Conservation (phyloP, 164 flowering plant genomes). For the Brasenia schreberi region DNA sequence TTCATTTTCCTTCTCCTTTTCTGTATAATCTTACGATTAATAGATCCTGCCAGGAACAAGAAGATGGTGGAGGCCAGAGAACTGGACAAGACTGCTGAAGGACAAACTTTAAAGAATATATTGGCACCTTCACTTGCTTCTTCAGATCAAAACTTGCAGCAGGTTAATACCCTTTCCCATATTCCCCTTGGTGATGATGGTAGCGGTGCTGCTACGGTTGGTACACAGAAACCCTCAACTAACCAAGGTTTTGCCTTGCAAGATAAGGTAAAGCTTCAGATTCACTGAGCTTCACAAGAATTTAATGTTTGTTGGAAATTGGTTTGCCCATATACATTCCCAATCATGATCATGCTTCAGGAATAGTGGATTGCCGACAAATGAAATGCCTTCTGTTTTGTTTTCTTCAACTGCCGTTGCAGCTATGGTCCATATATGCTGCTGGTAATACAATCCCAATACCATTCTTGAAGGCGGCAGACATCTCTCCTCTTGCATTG, state of each 20-base stretch:
- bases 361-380: no score
- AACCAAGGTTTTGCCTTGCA: slow-evolving; percentile 62
- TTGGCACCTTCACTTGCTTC: slow-evolving; percentile 15
- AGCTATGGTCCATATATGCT: slow-evolving; percentile 96
- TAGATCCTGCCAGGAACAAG: slow-evolving; percentile 25
- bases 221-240: slow-evolving; percentile 37
- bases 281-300: not conserved
- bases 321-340: not conserved
- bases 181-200: slow-evolving; percentile 2
- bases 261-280: slow-evolving; percentile 51
- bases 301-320: not conserved
- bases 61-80: slow-evolving; percentile 3
- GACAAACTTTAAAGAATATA: slow-evolving; percentile 17
- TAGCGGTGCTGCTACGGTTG: not conserved
- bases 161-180: slow-evolving; percentile 13
- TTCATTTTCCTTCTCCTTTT: no score
- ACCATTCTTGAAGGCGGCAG: slow-evolving; percentile 90
- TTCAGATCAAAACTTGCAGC: slow-evolving; percentile 24
- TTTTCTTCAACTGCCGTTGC: slow-evolving; percentile 9
- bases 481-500: slow-evolving; percentile 92
- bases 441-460: slow-evolving; percentile 98
- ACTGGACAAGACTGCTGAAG: not conserved
- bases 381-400: no score
- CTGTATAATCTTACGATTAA: slow-evolving; percentile 1
- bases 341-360: no score